A percentile compares a stretch with the other conserved stretches of the same genome.
These are phyloP conservation scores for Cyclostephanos tholiformis DNA, from an alignment of 108 stramenopile species.

Conservation along the genomic window DNA sequence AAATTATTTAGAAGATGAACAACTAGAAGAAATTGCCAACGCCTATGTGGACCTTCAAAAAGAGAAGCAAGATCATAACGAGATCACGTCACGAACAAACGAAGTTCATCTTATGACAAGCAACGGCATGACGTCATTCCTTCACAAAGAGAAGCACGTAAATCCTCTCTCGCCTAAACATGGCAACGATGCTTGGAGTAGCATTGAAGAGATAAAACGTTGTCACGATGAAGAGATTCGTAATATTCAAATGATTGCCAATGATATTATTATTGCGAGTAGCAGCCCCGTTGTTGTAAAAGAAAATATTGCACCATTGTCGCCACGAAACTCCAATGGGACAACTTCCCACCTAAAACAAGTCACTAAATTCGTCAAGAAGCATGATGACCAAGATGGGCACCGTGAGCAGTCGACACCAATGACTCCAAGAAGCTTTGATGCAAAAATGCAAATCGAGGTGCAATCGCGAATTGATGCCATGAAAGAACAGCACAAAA, in stretches of 20 bases:
- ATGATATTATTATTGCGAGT: background rate
- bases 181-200: constrained; percentile 8
- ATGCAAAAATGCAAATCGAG: constrained; percentile 2
- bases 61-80: background rate
- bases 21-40: background rate
- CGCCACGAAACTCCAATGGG: background rate
- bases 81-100: background rate
- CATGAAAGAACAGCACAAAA: constrained; percentile 32
- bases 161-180: background rate
- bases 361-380: background rate
- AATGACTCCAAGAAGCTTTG: constrained; percentile 3
- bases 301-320: constrained; percentile 17
- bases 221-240: constrained; percentile 33
- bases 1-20: background rate
- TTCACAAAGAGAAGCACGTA: background rate
- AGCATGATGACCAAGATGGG: background rate
- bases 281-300: constrained; percentile 2
- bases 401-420: background rate
- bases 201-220: constrained; percentile 28
- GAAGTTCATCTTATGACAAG: background rate
- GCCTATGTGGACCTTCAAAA: background rate
- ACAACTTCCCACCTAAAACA: background rate
- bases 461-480: constrained; percentile 28
- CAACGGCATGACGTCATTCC: background rate
- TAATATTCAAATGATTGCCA: constrained; percentile 12